A percentile compares a stretch with the other conserved stretches of the same genome.
Evolutionary conservation across 2,329 filamentous ascomycete species (phyloP).

Genomic region (Fragosphaeria purpurea): DNA sequence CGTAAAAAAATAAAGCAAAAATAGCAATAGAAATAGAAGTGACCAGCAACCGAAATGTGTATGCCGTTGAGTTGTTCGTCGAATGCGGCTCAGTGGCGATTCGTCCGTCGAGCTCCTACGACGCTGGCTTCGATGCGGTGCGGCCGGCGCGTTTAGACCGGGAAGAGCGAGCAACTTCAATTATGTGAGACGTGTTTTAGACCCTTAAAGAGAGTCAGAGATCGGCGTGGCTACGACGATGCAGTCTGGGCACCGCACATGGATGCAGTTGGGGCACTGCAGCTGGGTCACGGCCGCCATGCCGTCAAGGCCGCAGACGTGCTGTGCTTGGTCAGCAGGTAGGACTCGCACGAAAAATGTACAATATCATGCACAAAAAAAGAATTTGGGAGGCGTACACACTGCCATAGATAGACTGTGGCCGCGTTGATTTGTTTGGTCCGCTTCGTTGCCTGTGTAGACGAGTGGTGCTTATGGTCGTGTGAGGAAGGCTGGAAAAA

Average conservation of each 20-base stretch:
- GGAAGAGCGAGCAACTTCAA: too few species aligned
- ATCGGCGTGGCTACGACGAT: slow-evolving; percentile 1
- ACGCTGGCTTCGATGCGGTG: too few species aligned
- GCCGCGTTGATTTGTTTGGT: not conserved
- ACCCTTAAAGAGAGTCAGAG: too few species aligned
- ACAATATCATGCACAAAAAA: not conserved
- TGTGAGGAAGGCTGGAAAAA: slow-evolving; percentile 1
- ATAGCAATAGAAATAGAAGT: not conserved
- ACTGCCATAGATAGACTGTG: slow-evolving; percentile 7
- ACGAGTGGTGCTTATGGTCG: not conserved
- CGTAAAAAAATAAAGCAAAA: not conserved
- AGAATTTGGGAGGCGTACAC: slow-evolving; percentile 1
- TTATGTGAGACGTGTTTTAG: too few species aligned
- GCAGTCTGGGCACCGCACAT: slow-evolving; percentile 12
- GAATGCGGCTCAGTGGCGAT: too few species aligned
- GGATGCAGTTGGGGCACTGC: slow-evolving; percentile 12
- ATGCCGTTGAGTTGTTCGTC: too few species aligned
- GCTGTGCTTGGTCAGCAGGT: slow-evolving; percentile 3
- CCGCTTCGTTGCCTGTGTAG: not conserved
- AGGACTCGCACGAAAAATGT: too few species aligned
- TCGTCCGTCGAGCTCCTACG: too few species aligned
- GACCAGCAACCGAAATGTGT: too few species aligned
- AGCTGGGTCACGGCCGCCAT: slow-evolving; percentile 10
- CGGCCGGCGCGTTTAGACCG: too few species aligned
- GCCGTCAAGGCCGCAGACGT: slow-evolving; percentile 10